Evolutionary conservation across 352 stramenopile genomes (phyloP).

Genomic region (Albugo laibachii): DNA sequence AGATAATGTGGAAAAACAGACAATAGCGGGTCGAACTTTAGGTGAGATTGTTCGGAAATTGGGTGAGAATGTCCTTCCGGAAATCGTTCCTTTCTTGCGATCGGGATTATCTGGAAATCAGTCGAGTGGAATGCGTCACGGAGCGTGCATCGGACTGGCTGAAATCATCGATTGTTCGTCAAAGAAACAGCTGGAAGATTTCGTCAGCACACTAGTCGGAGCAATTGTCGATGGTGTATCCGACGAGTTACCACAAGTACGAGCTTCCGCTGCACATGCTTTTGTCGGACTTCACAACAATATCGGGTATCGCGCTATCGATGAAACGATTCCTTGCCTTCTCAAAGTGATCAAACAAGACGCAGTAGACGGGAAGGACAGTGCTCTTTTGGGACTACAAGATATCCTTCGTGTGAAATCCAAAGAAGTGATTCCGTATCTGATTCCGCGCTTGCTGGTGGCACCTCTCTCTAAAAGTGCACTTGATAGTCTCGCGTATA

Average conservation of each 20-base stretch:
- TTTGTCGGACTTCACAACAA: constrained; percentile 94
- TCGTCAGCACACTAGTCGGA: constrained; percentile 91
- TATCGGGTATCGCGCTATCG: constrained; percentile 90
- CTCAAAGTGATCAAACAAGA: constrained; percentile 81
- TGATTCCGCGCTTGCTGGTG: constrained; percentile 91
- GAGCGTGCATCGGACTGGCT: constrained; percentile 94
- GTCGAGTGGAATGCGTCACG: constrained; percentile 61
- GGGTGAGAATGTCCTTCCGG: constrained; percentile 94
- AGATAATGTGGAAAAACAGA: constrained; percentile 76
- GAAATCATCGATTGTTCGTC: constrained; percentile 96
- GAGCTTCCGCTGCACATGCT: constrained; percentile 86
- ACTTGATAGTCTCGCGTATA: constrained; percentile 80
- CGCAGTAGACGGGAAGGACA: constrained; percentile 43
- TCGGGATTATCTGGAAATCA: constrained; percentile 75
- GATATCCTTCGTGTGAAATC: constrained; percentile 94
- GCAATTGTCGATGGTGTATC: constrained; percentile 95
- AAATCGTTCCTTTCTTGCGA: constrained; percentile 96
- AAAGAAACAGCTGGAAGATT: constrained; percentile 92
- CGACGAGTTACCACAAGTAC: constrained; percentile 80
- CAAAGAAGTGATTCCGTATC: constrained; percentile 91
- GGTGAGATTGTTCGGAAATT: constrained; percentile 99
- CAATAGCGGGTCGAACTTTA: constrained; percentile 83
- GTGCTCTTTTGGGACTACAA: constrained; percentile 92
- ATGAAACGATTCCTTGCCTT: constrained; percentile 94
- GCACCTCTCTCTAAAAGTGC: constrained; percentile 81